These are phyloP conservation scores for Colletotrichum sansevieriae DNA, from an alignment of 2,329 filamentous ascomycete genomes.

Conservation along the genomic window DNA sequence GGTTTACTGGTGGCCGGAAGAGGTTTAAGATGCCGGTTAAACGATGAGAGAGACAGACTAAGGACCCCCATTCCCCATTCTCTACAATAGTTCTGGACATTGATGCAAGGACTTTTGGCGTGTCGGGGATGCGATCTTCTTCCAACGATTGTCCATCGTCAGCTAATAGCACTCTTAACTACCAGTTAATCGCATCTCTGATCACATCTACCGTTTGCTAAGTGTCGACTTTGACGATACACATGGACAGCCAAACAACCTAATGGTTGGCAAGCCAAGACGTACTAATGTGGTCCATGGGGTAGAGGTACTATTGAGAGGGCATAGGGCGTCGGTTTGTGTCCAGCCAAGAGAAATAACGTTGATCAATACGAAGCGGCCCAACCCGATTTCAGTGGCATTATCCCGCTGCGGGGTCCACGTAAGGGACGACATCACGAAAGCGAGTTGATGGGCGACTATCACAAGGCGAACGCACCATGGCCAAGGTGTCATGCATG, in stretches of 20 bases:
- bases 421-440: neutral
- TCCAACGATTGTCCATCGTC: too few relatives aligned
- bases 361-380: constrained; percentile 21
- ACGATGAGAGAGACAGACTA: neutral
- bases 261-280: constrained; percentile 1
- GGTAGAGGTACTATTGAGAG: neutral
- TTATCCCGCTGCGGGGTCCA: constrained; percentile 11
- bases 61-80: too few relatives aligned
- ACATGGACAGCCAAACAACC: too few relatives aligned
- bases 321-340: neutral
- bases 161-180: too few relatives aligned
- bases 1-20: neutral
- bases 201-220: too few relatives aligned
- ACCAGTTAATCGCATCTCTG: too few relatives aligned
- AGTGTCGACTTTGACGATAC: too few relatives aligned
- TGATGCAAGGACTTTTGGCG: too few relatives aligned
- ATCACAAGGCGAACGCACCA: constrained; percentile 11
- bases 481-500: neutral
- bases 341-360: neutral
- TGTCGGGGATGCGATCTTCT: too few relatives aligned
- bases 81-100: too few relatives aligned
- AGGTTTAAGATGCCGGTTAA: neutral
- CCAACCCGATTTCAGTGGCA: constrained; percentile 24
- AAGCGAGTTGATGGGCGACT: neutral
- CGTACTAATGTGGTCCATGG: neutral